Percentiles rank a stretch among this genome's conserved stretches.
These are phyloP conservation scores for Marchantia polymorpha DNA, from an alignment of 225 moss, liverwort and hornwort species.

Conservation along the genomic window DNA sequence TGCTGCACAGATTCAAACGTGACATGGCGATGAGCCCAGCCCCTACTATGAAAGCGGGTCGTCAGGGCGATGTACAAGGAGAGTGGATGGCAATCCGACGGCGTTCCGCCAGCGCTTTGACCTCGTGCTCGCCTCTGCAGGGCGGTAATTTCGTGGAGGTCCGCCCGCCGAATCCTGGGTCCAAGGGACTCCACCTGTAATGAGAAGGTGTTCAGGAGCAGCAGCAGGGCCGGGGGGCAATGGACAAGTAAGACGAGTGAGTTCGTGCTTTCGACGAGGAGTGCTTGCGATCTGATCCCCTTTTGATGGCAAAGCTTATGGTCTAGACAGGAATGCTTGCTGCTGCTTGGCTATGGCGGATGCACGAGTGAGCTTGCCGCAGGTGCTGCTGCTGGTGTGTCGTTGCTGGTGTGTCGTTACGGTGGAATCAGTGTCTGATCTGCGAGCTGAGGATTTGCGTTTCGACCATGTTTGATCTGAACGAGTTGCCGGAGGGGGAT, in stretches of 20 bases:
- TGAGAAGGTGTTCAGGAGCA: neutral
- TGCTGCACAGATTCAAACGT: neutral
- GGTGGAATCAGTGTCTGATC: neutral
- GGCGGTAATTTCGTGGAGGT: slow-evolving; percentile 7
- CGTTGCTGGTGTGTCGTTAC: neutral
- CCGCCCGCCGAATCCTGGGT: neutral
- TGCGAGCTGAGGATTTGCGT: neutral
- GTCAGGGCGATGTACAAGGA: neutral
- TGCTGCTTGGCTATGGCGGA: slow-evolving; percentile 30
- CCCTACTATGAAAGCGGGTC: neutral
- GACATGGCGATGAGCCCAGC: neutral
- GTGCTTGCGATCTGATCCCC: neutral
- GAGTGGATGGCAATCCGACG: neutral
- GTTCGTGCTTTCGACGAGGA: slow-evolving; percentile 1
- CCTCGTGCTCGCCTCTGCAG: neutral
- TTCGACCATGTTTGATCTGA: slow-evolving; percentile 46
- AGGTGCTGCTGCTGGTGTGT: neutral
- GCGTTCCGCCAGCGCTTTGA: neutral
- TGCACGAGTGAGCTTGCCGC: neutral
- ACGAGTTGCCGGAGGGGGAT: slow-evolving; percentile 47
- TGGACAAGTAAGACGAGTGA: neutral
- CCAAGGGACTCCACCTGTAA: neutral
- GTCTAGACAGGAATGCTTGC: neutral
- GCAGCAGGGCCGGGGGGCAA: neutral
- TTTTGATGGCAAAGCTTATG: neutral